A percentile compares a stretch with the other conserved stretches of the same genome.
Evolutionary conservation across 805 yeast genomes (phyloP).

Genomic region (Henningerozyma blattae): DNA sequence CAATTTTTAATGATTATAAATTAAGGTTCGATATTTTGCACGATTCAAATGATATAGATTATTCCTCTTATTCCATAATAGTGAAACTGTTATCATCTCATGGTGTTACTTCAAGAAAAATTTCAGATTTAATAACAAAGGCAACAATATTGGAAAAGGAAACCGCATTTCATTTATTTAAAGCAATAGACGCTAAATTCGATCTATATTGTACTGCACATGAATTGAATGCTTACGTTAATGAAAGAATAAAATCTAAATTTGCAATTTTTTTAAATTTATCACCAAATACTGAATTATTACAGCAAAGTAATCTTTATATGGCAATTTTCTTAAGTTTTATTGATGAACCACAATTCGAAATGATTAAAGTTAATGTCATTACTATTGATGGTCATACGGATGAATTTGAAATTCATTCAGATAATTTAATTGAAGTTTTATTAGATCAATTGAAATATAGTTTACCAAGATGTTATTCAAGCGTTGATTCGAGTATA

Average conservation of each 20-base stretch:
- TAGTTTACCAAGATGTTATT: slow-evolving; percentile 13
- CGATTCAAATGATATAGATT: slow-evolving; percentile 1
- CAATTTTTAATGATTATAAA: slow-evolving; percentile 25
- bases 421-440: slow-evolving; percentile 7
- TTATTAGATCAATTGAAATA: slow-evolving; percentile 5
- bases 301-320: slow-evolving; percentile 29
- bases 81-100: slow-evolving; percentile 17
- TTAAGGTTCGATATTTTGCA: slow-evolving; percentile 20
- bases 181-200: slow-evolving; percentile 28
- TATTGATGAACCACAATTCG: slow-evolving; percentile 18
- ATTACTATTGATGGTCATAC: slow-evolving; percentile 5
- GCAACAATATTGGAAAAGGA: slow-evolving; percentile 68
- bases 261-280: slow-evolving; percentile 57
- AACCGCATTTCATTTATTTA: slow-evolving; percentile 80
- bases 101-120: slow-evolving; percentile 45
- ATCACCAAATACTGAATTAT: slow-evolving; percentile 26
- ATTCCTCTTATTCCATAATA: slow-evolving; percentile 10
- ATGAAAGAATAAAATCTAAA: slow-evolving; percentile 49
- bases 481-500: slow-evolving; percentile 16
- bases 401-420: slow-evolving; percentile 2
- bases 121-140: slow-evolving; percentile 37
- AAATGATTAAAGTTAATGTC: slow-evolving; percentile 7
- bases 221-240: slow-evolving; percentile 36
- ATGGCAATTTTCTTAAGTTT: slow-evolving; percentile 39
- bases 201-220: slow-evolving; percentile 60